A percentile compares a stretch with the other conserved stretches of the same genome.
Evolutionary conservation across 352 stramenopile species (phyloP).

Genomic region (Phytophthora lateralis): DNA sequence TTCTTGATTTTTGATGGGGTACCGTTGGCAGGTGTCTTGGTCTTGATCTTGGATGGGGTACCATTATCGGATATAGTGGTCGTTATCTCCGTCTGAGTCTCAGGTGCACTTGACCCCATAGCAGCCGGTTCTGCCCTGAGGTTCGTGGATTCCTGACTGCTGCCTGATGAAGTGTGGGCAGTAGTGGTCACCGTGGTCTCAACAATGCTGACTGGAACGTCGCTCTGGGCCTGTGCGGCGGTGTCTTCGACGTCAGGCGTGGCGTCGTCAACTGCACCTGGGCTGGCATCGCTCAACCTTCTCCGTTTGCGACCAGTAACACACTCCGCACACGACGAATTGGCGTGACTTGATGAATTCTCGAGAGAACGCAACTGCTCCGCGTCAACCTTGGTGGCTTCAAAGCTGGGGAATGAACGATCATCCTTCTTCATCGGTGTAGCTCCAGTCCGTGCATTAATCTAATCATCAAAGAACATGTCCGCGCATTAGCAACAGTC

Average conservation of each 20-base stretch:
- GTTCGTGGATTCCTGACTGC: conserved; percentile 22
- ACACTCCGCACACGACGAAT: conserved; percentile 6
- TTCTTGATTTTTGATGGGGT: conserved; percentile 31
- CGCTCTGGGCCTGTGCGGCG: background rate
- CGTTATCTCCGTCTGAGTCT: conserved; percentile 5
- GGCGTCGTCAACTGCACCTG: conserved; percentile 10
- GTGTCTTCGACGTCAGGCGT: conserved; percentile 9
- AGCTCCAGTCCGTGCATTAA: conserved; percentile 39
- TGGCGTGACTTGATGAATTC: conserved; percentile 1
- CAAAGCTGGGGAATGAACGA: conserved; percentile 43
- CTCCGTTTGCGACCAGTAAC: conserved; percentile 25
- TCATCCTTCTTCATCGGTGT: conserved; percentile 54
- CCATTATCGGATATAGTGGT: background rate
- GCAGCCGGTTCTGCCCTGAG: background rate
- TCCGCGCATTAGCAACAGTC: background rate
- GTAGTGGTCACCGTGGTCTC: conserved; percentile 3
- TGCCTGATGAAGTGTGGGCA: conserved; percentile 2
- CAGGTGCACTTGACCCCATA: background rate
- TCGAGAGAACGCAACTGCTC: conserved; percentile 1
- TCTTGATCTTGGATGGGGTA: conserved; percentile 1
- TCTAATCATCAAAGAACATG: conserved; percentile 23
- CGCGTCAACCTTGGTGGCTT: conserved; percentile 40
- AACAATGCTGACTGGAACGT: conserved; percentile 2
- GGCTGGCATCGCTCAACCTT: conserved; percentile 21
- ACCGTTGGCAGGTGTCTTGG: background rate